A percentile compares a stretch with the other conserved stretches of the same genome.
Evolutionary conservation across 1,139 yeast species (phyloP).

Genomic region (Sugiyamaella japonica): DNA sequence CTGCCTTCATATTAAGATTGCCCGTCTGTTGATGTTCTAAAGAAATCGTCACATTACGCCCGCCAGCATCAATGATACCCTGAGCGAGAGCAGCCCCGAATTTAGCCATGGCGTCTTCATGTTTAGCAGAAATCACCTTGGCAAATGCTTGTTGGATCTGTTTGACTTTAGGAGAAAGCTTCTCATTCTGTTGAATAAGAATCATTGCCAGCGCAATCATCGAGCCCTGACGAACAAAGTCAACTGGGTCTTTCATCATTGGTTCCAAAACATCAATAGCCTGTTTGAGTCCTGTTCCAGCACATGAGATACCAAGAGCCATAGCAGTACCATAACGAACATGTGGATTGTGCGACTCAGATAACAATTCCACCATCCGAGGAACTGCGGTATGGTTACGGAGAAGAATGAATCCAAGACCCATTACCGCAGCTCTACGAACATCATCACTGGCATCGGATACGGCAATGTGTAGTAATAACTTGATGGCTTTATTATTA

Average conservation of each 20-base stretch:
- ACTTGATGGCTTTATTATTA: conserved; percentile 80
- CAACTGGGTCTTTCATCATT: conserved; percentile 89
- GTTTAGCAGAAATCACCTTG: conserved; percentile 76
- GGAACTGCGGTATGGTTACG: conserved; percentile 95
- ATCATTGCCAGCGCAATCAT: conserved; percentile 91
- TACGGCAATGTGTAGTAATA: conserved; percentile 87
- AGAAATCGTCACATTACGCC: conserved; percentile 93
- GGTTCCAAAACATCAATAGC: conserved; percentile 94
- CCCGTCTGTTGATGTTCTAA: conserved; percentile 90
- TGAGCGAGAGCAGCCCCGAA: conserved; percentile 97
- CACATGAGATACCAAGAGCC: conserved; percentile 96
- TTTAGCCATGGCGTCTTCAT: conserved; percentile 95
- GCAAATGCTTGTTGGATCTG: conserved; percentile 73
- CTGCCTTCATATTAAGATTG: conserved; percentile 84
- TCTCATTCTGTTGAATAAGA: conserved; percentile 89
- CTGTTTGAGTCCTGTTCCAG: conserved; percentile 85
- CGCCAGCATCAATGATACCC: conserved; percentile 99
- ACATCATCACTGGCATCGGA: conserved; percentile 97
- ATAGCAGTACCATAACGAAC: conserved; percentile 98
- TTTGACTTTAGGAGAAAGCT: conserved; percentile 75
- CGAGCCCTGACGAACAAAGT: conserved; percentile 98
- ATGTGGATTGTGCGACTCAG: conserved; percentile 96
- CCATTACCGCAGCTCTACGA: conserved; percentile 92
- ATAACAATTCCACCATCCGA: conserved; percentile 85
- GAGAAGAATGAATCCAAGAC: conserved; percentile 88